Percentiles rank a stretch among this genome's conserved stretches.
Conservation (phyloP, 345 rosid genomes). For the Gossypium australe region DNA sequence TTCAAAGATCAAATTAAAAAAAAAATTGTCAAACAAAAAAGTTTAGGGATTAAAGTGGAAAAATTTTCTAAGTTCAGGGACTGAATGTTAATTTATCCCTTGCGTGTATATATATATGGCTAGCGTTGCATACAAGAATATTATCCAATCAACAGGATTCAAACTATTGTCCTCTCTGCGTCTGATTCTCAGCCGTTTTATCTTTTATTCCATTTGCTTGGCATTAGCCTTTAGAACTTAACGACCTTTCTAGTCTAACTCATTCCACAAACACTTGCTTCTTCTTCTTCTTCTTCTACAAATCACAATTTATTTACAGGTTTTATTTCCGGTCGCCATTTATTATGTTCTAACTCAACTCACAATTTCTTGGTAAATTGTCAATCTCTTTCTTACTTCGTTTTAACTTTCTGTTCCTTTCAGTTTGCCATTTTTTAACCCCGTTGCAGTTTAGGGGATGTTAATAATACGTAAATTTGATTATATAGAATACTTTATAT, state of each 20-base stretch:
- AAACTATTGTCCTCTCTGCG: not conserved
- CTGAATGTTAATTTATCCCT: too few relatives aligned
- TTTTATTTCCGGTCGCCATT: not conserved
- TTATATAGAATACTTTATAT: not conserved
- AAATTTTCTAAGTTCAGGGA: too few relatives aligned
- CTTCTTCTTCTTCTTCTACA: not conserved
- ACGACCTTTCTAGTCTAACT: not conserved
- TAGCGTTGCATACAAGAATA: constrained; percentile 27
- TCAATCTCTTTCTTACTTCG: not conserved
- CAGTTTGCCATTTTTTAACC: not conserved
- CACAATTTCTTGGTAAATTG: constrained; percentile 13
- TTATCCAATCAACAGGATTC: constrained; percentile 20
- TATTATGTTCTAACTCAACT: not conserved
- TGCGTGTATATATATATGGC: not conserved
- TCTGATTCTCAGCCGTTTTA: constrained; percentile 16
- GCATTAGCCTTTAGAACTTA: not conserved
- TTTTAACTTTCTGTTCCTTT: not conserved
- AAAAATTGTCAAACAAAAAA: too few relatives aligned
- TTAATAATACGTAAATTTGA: not conserved
- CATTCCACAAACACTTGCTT: not conserved
- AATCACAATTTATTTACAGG: not conserved
- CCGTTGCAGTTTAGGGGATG: not conserved
- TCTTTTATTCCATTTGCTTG: constrained; percentile 9
- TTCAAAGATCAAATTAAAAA: too few relatives aligned
- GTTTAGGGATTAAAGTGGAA: too few relatives aligned